Percentiles rank a stretch among this genome's conserved stretches.
Evolutionary conservation across 148 eudicot species (phyloP).

Genomic region (Heliosperma pusillum): DNA sequence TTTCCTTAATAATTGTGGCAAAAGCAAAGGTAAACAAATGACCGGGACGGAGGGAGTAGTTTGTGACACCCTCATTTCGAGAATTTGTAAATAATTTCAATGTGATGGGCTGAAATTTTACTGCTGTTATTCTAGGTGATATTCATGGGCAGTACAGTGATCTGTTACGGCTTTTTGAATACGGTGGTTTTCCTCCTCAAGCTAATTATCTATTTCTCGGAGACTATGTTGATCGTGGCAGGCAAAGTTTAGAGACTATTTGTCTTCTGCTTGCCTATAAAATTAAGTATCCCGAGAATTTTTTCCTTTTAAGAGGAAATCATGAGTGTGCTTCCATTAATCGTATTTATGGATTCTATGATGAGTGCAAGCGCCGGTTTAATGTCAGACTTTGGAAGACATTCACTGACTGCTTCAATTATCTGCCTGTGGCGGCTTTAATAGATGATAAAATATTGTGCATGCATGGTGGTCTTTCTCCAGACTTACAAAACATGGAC

Average conservation of each 20-base stretch:
- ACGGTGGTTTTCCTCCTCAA: slow-evolving; percentile 70
- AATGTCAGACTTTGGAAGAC: slow-evolving; percentile 77
- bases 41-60: too few species aligned
- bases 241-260: slow-evolving; percentile 68
- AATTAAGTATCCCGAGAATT: slow-evolving; percentile 64
- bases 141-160: slow-evolving; percentile 73
- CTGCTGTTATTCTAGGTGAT: slow-evolving; percentile 43
- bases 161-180: slow-evolving; percentile 63
- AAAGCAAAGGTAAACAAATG: too few species aligned
- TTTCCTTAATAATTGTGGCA: too few species aligned
- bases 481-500: slow-evolving; percentile 57
- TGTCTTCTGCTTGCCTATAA: slow-evolving; percentile 72
- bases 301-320: slow-evolving; percentile 69
- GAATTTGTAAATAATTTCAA: neutral
- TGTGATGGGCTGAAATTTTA: neutral
- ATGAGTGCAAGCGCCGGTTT: slow-evolving; percentile 67
- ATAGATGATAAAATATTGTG: slow-evolving; percentile 69
- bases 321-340: slow-evolving; percentile 72
- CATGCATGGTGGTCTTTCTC: slow-evolving; percentile 84
- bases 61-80: too few species aligned
- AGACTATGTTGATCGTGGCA: slow-evolving; percentile 73
- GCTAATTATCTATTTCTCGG: slow-evolving; percentile 70
- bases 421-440: slow-evolving; percentile 72
- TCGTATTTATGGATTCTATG: slow-evolving; percentile 64
- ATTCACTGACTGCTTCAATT: slow-evolving; percentile 68